phyloP scores from a whole-genome alignment of 2,329 filamentous ascomycete species.

The Alternaria burnsii region DNA sequence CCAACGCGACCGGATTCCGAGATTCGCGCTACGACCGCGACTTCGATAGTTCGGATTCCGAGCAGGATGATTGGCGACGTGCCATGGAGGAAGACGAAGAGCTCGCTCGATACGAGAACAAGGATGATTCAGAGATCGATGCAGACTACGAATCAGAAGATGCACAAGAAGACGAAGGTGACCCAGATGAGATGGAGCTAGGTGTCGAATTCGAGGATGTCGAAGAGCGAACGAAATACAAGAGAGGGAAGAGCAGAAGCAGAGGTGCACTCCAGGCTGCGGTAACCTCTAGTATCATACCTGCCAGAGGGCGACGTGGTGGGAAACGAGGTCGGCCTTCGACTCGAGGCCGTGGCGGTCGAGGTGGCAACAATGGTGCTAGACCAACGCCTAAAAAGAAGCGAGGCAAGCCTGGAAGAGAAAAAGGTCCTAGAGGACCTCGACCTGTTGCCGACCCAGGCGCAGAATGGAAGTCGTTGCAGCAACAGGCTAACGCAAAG shows the following conservation, averaged over 20 bases:
- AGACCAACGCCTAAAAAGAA: slow-evolving; percentile 34
- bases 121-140: slow-evolving; percentile 44
- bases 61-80: slow-evolving; percentile 39
- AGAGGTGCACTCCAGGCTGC: slow-evolving; percentile 9
- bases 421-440: slow-evolving; percentile 51
- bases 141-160: slow-evolving; percentile 49
- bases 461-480: slow-evolving; percentile 73
- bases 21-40: slow-evolving; percentile 31
- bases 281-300: slow-evolving; percentile 2
- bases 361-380: slow-evolving; percentile 30
- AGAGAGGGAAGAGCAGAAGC: slow-evolving; percentile 20
- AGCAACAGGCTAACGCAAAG: slow-evolving; percentile 72
- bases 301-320: slow-evolving; percentile 26
- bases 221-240: slow-evolving; percentile 30
- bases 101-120: slow-evolving; percentile 38
- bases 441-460: slow-evolving; percentile 72
- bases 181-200: slow-evolving; percentile 43
- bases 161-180: slow-evolving; percentile 41
- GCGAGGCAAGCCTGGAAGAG: slow-evolving; percentile 35
- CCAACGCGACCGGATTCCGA: slow-evolving; percentile 29
- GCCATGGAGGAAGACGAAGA: slow-evolving; percentile 37
- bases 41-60: slow-evolving; percentile 36
- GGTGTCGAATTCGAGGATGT: slow-evolving; percentile 41
- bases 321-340: slow-evolving; percentile 37
- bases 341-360: slow-evolving; percentile 36